Conservation (phyloP, 2,329 filamentous ascomycete genomes). For the Exophiala alcalophila region DNA sequence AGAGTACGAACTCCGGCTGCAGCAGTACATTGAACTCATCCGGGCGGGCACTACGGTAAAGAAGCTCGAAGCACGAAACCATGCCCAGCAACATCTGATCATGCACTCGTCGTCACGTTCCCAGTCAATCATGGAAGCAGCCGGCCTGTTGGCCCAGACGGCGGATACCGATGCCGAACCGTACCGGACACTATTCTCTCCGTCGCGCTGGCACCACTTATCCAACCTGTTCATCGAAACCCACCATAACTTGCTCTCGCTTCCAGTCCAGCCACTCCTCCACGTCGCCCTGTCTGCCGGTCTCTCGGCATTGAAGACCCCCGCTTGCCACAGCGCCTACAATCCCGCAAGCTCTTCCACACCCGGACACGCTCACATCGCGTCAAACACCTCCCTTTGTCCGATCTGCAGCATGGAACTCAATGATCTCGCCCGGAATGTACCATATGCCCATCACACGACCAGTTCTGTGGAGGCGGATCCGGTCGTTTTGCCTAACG, state of each 20-base stretch:
- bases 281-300: conserved; percentile 89
- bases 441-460: conserved; percentile 92
- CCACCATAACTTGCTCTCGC: conserved; percentile 78
- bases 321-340: conserved; percentile 75
- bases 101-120: conserved; percentile 68
- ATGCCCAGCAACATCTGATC: conserved; percentile 78
- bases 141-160: conserved; percentile 74
- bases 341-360: conserved; percentile 51
- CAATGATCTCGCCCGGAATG: conserved; percentile 80
- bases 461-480: conserved; percentile 91
- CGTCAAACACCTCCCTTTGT: conserved; percentile 65
- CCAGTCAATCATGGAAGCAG: conserved; percentile 67
- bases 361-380: conserved; percentile 49
- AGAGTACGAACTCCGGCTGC: conserved; percentile 88
- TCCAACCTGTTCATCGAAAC: conserved; percentile 78
- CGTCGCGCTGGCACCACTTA: conserved; percentile 70
- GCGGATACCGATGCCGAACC: conserved; percentile 59
- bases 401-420: conserved; percentile 95
- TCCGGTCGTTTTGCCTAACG: conserved; percentile 81
- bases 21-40: conserved; percentile 92
- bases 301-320: conserved; percentile 91
- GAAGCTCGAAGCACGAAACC: conserved; percentile 70
- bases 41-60: conserved; percentile 63
- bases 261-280: conserved; percentile 78
- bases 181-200: conserved; percentile 69